Evolutionary conservation across 1,139 yeast genomes (phyloP).

Genomic region (Blastobotrys elegans): DNA sequence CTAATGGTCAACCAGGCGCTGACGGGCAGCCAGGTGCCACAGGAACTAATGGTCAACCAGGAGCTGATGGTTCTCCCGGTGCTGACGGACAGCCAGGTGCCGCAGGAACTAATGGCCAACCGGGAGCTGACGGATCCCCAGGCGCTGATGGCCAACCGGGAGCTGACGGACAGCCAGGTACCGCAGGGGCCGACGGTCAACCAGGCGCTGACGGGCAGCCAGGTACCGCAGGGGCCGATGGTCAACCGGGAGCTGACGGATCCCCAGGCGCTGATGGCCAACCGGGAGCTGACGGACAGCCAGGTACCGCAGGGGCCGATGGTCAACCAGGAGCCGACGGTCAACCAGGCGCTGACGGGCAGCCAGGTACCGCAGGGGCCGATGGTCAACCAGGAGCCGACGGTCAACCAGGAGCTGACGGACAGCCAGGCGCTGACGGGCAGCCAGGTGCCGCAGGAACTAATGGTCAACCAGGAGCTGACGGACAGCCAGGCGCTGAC

Average conservation of each 20-base stretch:
- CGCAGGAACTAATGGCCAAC: background rate
- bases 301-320: conserved; percentile 1
- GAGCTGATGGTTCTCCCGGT: conserved; percentile 1
- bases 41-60: background rate
- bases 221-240: background rate
- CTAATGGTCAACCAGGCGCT: background rate
- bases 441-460: background rate
- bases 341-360: background rate
- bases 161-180: background rate
- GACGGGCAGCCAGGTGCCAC: background rate
- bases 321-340: background rate
- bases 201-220: background rate
- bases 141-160: background rate
- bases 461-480: background rate
- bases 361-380: background rate
- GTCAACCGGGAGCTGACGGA: background rate
- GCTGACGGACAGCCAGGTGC: background rate
- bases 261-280: background rate
- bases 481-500: background rate
- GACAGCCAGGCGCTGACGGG: background rate
- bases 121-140: background rate
- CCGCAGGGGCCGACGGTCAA: background rate
- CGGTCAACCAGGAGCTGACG: background rate
- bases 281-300: background rate
- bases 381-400: background rate